Evolutionary conservation across 192 early-diverging fungal genomes (phyloP), one percentile per base, ranked within the genome.

Genomic region (Funneliformis mosseae): DNA sequence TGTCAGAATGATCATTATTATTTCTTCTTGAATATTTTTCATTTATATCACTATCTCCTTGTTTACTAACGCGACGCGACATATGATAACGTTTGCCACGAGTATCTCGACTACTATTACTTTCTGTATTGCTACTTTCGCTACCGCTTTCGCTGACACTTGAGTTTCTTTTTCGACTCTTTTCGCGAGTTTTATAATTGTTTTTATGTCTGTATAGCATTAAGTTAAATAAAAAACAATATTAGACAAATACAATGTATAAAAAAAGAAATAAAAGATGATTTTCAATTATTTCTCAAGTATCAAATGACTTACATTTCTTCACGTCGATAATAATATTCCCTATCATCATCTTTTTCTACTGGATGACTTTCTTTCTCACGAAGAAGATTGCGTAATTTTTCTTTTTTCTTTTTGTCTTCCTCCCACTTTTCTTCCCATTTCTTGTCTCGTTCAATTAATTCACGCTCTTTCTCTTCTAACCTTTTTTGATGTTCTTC

Each of bases 401-500:
- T 50, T 50, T 55, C 50, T 21, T 55, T 55, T 18, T 55, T 55
- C 14, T 55, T 55, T 55, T 18, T 55, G 8, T 39, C 12, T 73
- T 7, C n/a, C 45, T 25, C 45, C 39, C 42, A 12, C 27, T 48
- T 46, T 73, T 73, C n/a, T 27, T 69, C 67, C 11, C 25, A n/a
- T 18, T 59, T 59, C 21, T 18, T 18, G 21, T 66, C 63, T 33
- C 23, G 28, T 66, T 66, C 23, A 28, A 16, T 66, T 11, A 27
- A 64, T 3, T 39, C 16, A 61, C 38, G 74, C 14, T 76, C 59
- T 6, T 38, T 14, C 59, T 76, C 59, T 14, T 61, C 59, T 67
- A 11, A 66, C 28, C 9, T 77, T 80, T 84, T 72, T 25, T 76
- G 42, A 23, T 82, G 82, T 28, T 66, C 77, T 55, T 87, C 86